Percentiles rank a stretch among this genome's conserved stretches.
Conservation (phyloP, 495 filamentous ascomycete species). For the Hyaloscypha variabilis region DNA sequence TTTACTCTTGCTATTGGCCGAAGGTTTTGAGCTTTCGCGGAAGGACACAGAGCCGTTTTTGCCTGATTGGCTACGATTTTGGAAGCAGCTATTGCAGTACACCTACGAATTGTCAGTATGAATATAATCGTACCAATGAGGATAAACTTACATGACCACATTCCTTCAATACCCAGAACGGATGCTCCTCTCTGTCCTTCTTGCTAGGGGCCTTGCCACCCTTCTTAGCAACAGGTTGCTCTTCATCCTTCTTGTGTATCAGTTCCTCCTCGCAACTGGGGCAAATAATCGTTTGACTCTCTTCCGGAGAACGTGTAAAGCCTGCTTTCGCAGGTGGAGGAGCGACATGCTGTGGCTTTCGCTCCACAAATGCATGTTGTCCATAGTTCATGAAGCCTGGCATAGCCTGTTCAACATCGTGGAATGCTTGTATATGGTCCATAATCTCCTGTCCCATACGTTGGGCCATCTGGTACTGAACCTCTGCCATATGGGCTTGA, state of each 20-base stretch:
- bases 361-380: constrained; percentile 31
- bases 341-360: constrained; percentile 51
- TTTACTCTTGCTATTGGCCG: constrained; percentile 4
- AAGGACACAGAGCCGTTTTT: constrained; percentile 41
- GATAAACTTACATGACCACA: constrained; percentile 75
- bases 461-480: neutral
- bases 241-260: constrained; percentile 51
- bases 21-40: constrained; percentile 33
- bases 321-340: constrained; percentile 60
- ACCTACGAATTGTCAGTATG: constrained; percentile 47
- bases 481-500: too few species aligned
- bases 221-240: constrained; percentile 35
- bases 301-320: constrained; percentile 64
- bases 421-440: constrained; percentile 4
- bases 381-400: constrained; percentile 37
- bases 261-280: constrained; percentile 74
- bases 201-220: constrained; percentile 24
- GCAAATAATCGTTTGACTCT: constrained; percentile 68
- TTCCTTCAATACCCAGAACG: constrained; percentile 72
- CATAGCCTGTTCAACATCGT: constrained; percentile 20
- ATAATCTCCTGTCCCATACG: constrained; percentile 11
- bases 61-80: constrained; percentile 48
- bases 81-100: constrained; percentile 71
- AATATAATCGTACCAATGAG: neutral
- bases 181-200: constrained; percentile 46